Conservation (phyloP, 768 basidiomycete genomes). For the Serpula lacrymans region DNA sequence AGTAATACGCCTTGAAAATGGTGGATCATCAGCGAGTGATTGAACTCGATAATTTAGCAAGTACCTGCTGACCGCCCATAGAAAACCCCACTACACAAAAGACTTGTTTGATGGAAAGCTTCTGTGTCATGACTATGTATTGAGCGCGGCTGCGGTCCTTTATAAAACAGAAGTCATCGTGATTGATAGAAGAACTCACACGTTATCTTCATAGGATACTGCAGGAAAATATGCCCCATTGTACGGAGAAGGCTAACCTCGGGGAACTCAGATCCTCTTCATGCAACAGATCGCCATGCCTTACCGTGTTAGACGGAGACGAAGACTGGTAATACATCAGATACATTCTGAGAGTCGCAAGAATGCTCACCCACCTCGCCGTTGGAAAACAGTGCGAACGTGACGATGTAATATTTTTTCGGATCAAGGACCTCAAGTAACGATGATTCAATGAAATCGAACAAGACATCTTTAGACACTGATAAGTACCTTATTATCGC, state of each 20-base stretch:
- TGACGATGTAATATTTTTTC: slow-evolving; percentile 50
- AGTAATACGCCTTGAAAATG: slow-evolving; percentile 46
- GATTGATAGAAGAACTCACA: slow-evolving; percentile 32
- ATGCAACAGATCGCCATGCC: neutral
- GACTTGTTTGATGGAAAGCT: slow-evolving; percentile 41
- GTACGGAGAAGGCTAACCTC: slow-evolving; percentile 46
- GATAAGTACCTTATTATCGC: slow-evolving; percentile 49
- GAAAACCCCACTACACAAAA: slow-evolving; percentile 52
- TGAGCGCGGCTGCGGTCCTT: slow-evolving; percentile 49
- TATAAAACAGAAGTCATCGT: neutral
- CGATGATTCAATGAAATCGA: neutral
- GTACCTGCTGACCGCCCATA: slow-evolving; percentile 59
- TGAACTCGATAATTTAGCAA: neutral
- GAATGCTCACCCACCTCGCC: slow-evolving; percentile 44
- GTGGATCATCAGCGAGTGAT: neutral
- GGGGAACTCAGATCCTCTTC: neutral
- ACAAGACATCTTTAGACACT: neutral
- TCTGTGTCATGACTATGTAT: slow-evolving; percentile 47
- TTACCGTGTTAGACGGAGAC: slow-evolving; percentile 53
- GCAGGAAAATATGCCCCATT: slow-evolving; percentile 59
- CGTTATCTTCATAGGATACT: slow-evolving; percentile 55
- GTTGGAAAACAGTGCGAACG: slow-evolving; percentile 56
- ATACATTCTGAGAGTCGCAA: neutral
- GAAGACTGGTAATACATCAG: slow-evolving; percentile 40
- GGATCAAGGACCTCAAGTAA: slow-evolving; percentile 43